Percentiles rank a stretch among this genome's conserved stretches.
These are phyloP conservation scores for Ceratobasidium theobromae DNA, from an alignment of 1,284 basidiomycete species.

Conservation along the genomic window DNA sequence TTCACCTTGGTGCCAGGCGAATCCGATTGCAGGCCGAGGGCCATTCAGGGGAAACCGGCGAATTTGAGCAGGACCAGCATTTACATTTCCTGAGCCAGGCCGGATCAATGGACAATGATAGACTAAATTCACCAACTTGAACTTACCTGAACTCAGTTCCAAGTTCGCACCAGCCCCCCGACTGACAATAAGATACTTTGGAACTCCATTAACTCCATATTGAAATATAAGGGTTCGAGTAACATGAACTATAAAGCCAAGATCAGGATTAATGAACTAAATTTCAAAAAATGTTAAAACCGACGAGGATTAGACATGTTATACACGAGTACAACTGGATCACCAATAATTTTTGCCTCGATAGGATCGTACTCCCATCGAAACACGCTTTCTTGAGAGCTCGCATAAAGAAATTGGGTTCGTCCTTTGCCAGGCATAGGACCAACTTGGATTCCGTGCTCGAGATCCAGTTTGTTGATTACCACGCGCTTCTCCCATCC, in stretches of 20 bases:
- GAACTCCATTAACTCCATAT: not conserved
- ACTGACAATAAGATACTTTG: conserved; percentile 40
- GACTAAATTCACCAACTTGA: not conserved
- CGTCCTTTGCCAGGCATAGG: conserved; percentile 37
- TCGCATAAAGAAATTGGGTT: conserved; percentile 37
- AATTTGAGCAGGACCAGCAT: conserved; percentile 49
- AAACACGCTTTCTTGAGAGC: conserved; percentile 15
- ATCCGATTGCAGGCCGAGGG: conserved; percentile 4
- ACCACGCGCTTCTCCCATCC: conserved; percentile 48
- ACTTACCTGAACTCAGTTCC: conserved; percentile 41
- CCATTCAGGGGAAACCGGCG: conserved; percentile 39
- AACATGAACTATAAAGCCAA: conserved; percentile 35
- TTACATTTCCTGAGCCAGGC: not conserved
- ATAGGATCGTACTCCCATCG: conserved; percentile 20
- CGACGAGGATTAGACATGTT: conserved; percentile 48
- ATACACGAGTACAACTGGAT: conserved; percentile 39
- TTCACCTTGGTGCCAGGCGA: conserved; percentile 42
- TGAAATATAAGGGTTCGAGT: conserved; percentile 48
- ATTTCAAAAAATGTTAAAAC: not conserved
- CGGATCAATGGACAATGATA: not conserved
- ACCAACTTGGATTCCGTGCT: conserved; percentile 48
- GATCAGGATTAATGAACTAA: not conserved
- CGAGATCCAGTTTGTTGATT: conserved; percentile 44
- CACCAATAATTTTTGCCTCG: conserved; percentile 33
- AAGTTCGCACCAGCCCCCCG: conserved; percentile 47